Percentiles rank a stretch among this genome's conserved stretches.
Evolutionary conservation across 2,329 filamentous ascomycete species (phyloP).

Genomic region (Thermochaetoides dissita): DNA sequence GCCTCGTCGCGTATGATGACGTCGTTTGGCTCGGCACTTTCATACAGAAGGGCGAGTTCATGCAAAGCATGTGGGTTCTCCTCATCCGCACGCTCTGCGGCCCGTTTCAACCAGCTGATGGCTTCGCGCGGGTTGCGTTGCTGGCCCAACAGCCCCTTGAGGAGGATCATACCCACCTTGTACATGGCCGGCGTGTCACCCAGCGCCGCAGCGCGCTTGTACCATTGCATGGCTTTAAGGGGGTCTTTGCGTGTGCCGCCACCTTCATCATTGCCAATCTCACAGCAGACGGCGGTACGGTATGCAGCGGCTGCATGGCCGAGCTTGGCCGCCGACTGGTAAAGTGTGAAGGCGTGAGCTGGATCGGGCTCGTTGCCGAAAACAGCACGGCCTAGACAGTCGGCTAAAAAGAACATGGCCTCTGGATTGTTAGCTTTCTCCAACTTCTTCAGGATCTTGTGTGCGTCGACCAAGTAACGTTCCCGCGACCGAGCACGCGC

Average conservation of each 20-base stretch:
- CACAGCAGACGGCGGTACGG: conserved; percentile 89
- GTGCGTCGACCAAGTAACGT: conserved; percentile 69
- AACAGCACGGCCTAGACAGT: conserved; percentile 70
- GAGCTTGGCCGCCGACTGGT: conserved; percentile 83
- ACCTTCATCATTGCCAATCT: conserved; percentile 87
- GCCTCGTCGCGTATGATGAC: conserved; percentile 65
- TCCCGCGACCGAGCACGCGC: conserved; percentile 64
- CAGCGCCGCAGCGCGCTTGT: conserved; percentile 78
- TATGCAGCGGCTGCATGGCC: conserved; percentile 82
- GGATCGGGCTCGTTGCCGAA: conserved; percentile 69
- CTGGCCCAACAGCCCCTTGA: conserved; percentile 90
- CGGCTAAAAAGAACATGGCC: conserved; percentile 87
- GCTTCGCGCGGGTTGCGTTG: conserved; percentile 70
- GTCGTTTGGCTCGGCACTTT: conserved; percentile 52
- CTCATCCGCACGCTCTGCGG: conserved; percentile 70
- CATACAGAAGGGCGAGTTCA: conserved; percentile 59
- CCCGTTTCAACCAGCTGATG: conserved; percentile 82
- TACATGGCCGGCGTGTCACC: conserved; percentile 94
- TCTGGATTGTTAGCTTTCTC: conserved; percentile 59
- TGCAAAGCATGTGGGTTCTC: conserved; percentile 94
- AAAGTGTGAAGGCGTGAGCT: conserved; percentile 85
- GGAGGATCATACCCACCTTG: conserved; percentile 89
- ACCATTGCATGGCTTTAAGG: conserved; percentile 94
- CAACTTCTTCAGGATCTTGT: conserved; percentile 86
- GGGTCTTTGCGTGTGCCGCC: conserved; percentile 86